These are phyloP conservation scores for Krasilnikovozyma curviuscula DNA, from an alignment of 768 basidiomycete species.

Conservation along the genomic window DNA sequence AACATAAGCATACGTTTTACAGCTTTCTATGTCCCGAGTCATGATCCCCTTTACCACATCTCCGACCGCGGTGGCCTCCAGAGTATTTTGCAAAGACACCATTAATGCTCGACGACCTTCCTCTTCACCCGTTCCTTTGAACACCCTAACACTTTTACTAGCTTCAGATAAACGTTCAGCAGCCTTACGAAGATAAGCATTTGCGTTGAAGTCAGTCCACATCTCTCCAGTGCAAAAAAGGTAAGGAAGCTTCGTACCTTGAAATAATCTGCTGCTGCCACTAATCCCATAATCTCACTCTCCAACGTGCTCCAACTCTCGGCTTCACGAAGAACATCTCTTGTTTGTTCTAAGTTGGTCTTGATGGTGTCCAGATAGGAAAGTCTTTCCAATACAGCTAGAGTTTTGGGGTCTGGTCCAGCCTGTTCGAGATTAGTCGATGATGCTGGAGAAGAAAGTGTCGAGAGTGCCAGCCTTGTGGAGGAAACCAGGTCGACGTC, in stretches of 20 bases:
- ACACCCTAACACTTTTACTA: slow-evolving; percentile 68
- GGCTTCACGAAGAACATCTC: slow-evolving; percentile 79
- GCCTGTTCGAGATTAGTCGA: slow-evolving; percentile 10
- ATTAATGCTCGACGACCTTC: slow-evolving; percentile 67
- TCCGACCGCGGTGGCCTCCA: slow-evolving; percentile 44
- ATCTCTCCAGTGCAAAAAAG: too few species aligned
- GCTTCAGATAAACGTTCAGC: slow-evolving; percentile 85
- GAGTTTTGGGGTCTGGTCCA: slow-evolving; percentile 33
- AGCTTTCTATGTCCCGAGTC: slow-evolving; percentile 49
- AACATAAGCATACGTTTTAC: too few species aligned
- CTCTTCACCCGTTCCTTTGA: slow-evolving; percentile 66
- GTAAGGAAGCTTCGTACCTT: too few species aligned
- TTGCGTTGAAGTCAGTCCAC: too few species aligned
- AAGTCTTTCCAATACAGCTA: slow-evolving; percentile 48
- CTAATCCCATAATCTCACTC: slow-evolving; percentile 70
- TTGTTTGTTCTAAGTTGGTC: slow-evolving; percentile 63
- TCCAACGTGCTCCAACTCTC: slow-evolving; percentile 95
- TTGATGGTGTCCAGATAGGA: slow-evolving; percentile 66
- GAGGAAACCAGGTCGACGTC: background rate
- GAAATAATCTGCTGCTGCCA: too few species aligned
- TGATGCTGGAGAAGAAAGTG: background rate
- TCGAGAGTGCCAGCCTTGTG: background rate
- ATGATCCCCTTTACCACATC: slow-evolving; percentile 64
- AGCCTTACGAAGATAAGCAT: too few species aligned
- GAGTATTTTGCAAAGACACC: slow-evolving; percentile 83